phyloP scores from a whole-genome alignment of 2,329 filamentous ascomycete genomes.

The Fusarium newnesense region DNA sequence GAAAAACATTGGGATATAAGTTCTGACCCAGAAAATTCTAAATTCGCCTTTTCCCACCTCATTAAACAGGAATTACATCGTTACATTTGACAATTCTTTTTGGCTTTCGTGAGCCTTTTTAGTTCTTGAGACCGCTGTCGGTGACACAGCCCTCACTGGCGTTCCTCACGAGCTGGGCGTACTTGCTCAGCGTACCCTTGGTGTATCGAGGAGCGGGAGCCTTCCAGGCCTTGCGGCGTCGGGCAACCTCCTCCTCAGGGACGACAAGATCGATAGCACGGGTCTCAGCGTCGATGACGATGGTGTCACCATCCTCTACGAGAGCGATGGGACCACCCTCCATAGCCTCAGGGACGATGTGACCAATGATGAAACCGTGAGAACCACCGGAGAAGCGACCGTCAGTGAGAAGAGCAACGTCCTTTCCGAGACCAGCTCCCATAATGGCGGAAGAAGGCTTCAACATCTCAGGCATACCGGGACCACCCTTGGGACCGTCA shows the following conservation, averaged over 20 bases:
- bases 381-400: constrained; percentile 82
- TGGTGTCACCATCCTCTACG: constrained; percentile 81
- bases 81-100: constrained; percentile 24
- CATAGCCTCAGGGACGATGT: constrained; percentile 88
- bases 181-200: constrained; percentile 77
- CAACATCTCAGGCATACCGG: constrained; percentile 94
- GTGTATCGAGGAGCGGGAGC: constrained; percentile 67
- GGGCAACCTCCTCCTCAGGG: constrained; percentile 70
- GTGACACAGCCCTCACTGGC: constrained; percentile 70
- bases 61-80: constrained; percentile 38
- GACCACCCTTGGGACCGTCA: constrained; percentile 91
- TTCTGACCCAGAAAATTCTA: constrained; percentile 32
- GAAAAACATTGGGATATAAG: constrained; percentile 31
- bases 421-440: constrained; percentile 84
- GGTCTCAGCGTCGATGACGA: constrained; percentile 84
- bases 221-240: constrained; percentile 69
- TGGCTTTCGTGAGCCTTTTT: constrained; percentile 13
- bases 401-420: constrained; percentile 79
- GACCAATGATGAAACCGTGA: constrained; percentile 88
- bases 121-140: constrained; percentile 51
- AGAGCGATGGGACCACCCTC: constrained; percentile 87
- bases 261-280: constrained; percentile 75
- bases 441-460: constrained; percentile 94
- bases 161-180: constrained; percentile 68
- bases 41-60: constrained; percentile 46